Base-by-base conservation (phyloP, 2,329 filamentous ascomycete species). In the Colletotrichum chrysophilum region DNA sequence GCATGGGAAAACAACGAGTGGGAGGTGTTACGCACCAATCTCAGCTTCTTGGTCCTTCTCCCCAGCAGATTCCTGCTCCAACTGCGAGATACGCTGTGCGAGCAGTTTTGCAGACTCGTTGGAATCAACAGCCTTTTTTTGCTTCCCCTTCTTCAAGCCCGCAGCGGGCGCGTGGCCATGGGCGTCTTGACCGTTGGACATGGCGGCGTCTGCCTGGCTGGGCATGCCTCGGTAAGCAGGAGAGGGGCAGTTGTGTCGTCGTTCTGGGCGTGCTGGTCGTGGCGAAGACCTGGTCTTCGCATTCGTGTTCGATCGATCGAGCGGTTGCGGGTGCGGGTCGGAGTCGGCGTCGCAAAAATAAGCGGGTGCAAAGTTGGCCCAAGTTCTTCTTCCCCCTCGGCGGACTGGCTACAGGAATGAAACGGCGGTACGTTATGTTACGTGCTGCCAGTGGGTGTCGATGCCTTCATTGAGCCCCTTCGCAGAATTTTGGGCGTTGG, bases 31-130 rank as follows among this genome's bases (percentile, higher is more conserved):
- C 74, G 83, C 88, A 98, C 96, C 95, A 83, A 99, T 98, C 88
- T 98, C 97, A 76, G 94, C 92, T 86, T 98, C 96, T 86, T 98
- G 95, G 80, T 98, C 96, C 85, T 97, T 98, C 84, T 98, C 96
- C 75, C 95, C 95, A 13, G 96, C 96, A 66, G 94, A 95, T 88
- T 98, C 96, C 77, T 95, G 94, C 85, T 99, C 97, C 75, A 99
- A 88, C 87, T 98, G 97, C 26, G 96, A 96, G 83, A 99, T 98
- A 82, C 97, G 95, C 77, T 96, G 95, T 77, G 96, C 94, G 67
- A 99, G 91, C 78, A 98, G 91, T 85, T 98, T 97, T 77, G 95
- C 95, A 62, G 96, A 96, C 85, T 98, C 97, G 80, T 92, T 95
- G 24, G 95, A 94, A 83, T 98, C 96, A 78, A 95, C 87, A 64